Conservation (phyloP, 257 asterid species). For the Nicotiana otophora region DNA sequence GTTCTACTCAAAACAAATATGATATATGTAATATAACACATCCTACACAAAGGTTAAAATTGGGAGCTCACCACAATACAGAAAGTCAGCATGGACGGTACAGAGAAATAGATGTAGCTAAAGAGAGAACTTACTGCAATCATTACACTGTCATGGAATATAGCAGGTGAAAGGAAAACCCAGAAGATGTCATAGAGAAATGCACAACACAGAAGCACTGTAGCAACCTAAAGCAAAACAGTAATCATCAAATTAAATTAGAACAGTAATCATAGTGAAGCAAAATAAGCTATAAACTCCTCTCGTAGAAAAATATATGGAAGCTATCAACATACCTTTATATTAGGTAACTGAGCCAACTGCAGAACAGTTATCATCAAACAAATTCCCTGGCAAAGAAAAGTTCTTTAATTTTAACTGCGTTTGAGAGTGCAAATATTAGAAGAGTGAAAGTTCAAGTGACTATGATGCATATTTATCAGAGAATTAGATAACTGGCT, state of each 20-base stretch:
- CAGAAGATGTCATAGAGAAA: constrained; percentile 93
- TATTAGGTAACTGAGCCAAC: constrained; percentile 91
- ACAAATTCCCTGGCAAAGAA: constrained; percentile 75
- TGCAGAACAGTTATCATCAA: constrained; percentile 94
- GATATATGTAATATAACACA: too few species aligned
- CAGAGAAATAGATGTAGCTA: constrained; percentile 8
- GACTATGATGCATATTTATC: neutral
- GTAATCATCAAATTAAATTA: neutral
- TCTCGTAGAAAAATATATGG: neutral
- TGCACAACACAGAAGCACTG: constrained; percentile 85
- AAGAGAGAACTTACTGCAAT: constrained; percentile 62
- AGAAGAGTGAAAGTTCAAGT: neutral
- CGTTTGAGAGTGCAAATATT: neutral
- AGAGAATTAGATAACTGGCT: neutral
- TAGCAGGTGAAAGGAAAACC: constrained; percentile 92
- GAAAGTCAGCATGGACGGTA: neutral
- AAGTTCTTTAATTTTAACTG: constrained; percentile 10
- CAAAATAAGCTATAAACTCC: neutral
- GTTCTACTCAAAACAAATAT: neutral
- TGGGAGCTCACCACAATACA: neutral
- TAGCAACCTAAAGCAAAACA: constrained; percentile 66
- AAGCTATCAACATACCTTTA: constrained; percentile 47
- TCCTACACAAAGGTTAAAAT: neutral
- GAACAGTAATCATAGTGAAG: neutral
- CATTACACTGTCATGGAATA: constrained; percentile 98